Base-by-base conservation (phyloP, 2,329 filamentous ascomycete genomes). In the Aspergillus hiratsukae region DNA sequence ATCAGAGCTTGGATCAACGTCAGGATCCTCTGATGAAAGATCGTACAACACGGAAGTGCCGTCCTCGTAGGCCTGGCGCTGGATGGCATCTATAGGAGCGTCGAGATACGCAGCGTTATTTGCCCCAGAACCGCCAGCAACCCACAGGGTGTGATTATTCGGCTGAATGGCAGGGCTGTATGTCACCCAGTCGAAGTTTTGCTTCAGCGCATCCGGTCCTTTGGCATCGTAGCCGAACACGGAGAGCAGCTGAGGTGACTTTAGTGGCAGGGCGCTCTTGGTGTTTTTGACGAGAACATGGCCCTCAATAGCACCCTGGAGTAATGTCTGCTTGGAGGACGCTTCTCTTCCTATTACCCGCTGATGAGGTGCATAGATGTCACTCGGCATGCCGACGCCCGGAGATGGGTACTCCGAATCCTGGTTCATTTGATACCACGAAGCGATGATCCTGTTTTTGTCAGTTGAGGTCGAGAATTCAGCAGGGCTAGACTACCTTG, bases 281-380 rank as follows among this genome's bases (percentile, higher is more conserved):
- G 63, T 66, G 54, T 85, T 85, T 68, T 82, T 82, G 17, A 82
- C 56, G 66, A 79, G 67, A 2, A 86, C 81, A 29, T 83, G 83
- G 79, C 59, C 86, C 81, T 57, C 83, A 76, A 14, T 82, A 81
- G 28, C 88, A 73, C 7, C 80, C 76, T 49, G 81, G 73, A 64
- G 75, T 65, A 58, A 70, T 25, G 45, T 60, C 23, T 41, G 57
- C 56, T 64, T 77, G 65, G 53, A 71, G 41, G 37, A 62, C 4
- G 53, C 11, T 0, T 58, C 77, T 55, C 83, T 83, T 0, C 84
- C 84, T 48, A 87, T 76, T 1, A 66, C 43, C 1, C 50, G 49
- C 4, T 66, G 51, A n/a, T 67, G 64, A 3, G 57, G 52, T 3
- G 51, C 46, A 14, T 50, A 57, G 6, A 60, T 40, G 7, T 58